A percentile compares a stretch with the other conserved stretches of the same genome.
Evolutionary conservation across 495 filamentous ascomycete genomes (phyloP).

Genomic region (Penicillium macrosclerotiorum): DNA sequence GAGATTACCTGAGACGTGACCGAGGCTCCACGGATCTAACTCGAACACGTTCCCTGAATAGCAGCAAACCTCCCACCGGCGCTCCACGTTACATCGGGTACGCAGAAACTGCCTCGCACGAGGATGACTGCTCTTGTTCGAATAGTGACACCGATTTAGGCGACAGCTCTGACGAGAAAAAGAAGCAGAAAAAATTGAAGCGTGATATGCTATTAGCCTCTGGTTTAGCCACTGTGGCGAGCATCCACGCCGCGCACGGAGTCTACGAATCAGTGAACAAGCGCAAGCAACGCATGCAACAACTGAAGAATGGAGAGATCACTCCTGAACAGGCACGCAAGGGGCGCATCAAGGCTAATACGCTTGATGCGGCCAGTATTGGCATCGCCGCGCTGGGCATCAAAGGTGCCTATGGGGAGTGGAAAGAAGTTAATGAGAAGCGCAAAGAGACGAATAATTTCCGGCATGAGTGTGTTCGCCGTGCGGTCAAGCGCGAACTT

Average conservation of each 20-base stretch:
- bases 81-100: conserved; percentile 12
- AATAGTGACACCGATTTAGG: conserved; percentile 62
- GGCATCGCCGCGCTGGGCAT: conserved; percentile 85
- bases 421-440: conserved; percentile 65
- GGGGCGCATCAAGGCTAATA: conserved; percentile 67
- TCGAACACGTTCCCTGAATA: conserved; percentile 29
- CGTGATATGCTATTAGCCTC: conserved; percentile 82
- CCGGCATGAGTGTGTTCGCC: conserved; percentile 44
- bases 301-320: conserved; percentile 72
- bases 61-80: conserved; percentile 9
- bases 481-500: conserved; percentile 37
- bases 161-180: conserved; percentile 75
- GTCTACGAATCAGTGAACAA: conserved; percentile 76
- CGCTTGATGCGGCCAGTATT: conserved; percentile 74
- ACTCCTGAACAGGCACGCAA: conserved; percentile 71
- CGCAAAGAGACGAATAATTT: conserved; percentile 53
- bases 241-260: conserved; percentile 81
- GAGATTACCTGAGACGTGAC: conserved; percentile 44
- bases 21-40: conserved; percentile 53
- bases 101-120: not conserved
- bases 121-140: conserved; percentile 9
- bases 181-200: conserved; percentile 71
- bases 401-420: conserved; percentile 76
- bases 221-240: conserved; percentile 81
- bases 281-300: conserved; percentile 64